Base-by-base conservation (phyloP, 805 yeast genomes). In the Starmerella sp. region DNA sequence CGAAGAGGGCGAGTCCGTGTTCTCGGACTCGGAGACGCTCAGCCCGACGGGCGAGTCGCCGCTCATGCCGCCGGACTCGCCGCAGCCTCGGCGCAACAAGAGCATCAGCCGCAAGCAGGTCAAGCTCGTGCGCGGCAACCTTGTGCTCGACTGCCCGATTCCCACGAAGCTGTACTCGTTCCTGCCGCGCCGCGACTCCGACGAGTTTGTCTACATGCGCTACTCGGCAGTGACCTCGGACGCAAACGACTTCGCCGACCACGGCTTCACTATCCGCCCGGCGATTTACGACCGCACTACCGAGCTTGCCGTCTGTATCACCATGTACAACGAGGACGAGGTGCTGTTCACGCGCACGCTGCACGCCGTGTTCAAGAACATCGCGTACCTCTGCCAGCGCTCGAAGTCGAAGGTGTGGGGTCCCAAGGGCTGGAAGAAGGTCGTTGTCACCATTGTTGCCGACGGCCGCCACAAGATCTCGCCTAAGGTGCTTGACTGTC, bases 281-380 rank as follows among this genome's bases (percentile, higher is more conserved):
- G 84, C 87, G 6, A 56, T 60, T 42, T 60, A 81, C 66, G 87
- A 86, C 61, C 81, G 98, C 67, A 96, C 89, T 64, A 91, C 93
- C 32, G 97, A 95, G 71, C 73, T 93, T 39, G 89, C 86, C 46
- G 79, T 93, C 51, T 90, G 97, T 71, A 80, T 93, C 61, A 93
- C 98, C 35, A 91, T 93, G 97, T 93, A 91, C 73, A 93, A 93
- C 65, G 99, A 93, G 71, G 95, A 87, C 69, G 96, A 90, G 68
- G 75, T 76, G 53, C 79, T 95, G 3, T 81, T 93, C 67, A 87
- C 97, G 0, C 80, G 97, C 71, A 95, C 98, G 0, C 75, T 93
- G 78, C 95, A 95, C 68, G 86, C 95, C 0, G 91, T 93, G 14
- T 87, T 91, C 86, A 85, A 82, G 64, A 93, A 95, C 69, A 80